Percentiles rank a stretch among this genome's conserved stretches.
These are phyloP conservation scores for Talaromyces marneffei DNA, from an alignment of 2,329 filamentous ascomycete genomes.

Conservation along the genomic window DNA sequence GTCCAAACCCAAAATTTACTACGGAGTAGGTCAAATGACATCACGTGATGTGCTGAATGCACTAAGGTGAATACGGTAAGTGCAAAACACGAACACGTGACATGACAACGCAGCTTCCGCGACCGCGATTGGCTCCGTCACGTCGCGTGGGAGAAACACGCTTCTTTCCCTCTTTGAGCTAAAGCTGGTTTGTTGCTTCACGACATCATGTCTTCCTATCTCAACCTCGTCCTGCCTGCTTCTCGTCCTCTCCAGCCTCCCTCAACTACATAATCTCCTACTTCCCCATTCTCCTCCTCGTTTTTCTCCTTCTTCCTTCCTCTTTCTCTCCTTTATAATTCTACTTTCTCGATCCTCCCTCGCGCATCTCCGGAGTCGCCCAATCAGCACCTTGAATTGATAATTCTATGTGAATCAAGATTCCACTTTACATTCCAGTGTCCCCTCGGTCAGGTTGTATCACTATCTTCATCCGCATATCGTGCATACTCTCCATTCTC, in stretches of 20 bases:
- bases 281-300: background rate
- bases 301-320: constrained; percentile 4
- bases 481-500: constrained; percentile 28
- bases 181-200: constrained; percentile 2
- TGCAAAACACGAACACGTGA: constrained; percentile 1
- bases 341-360: constrained; percentile 2
- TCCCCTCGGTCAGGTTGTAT: constrained; percentile 17
- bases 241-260: constrained; percentile 19
- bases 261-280: constrained; percentile 11
- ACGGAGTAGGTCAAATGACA: background rate
- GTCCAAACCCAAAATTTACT: too few species aligned
- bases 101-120: constrained; percentile 10
- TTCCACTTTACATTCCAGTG: constrained; percentile 23
- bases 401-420: constrained; percentile 3
- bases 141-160: constrained; percentile 34
- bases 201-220: constrained; percentile 1
- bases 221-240: constrained; percentile 18
- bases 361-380: background rate
- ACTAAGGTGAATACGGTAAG: background rate
- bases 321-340: background rate
- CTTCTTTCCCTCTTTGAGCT: constrained; percentile 14
- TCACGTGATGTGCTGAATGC: background rate
- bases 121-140: constrained; percentile 34
- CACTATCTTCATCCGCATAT: constrained; percentile 18
- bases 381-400: constrained; percentile 12